Evolutionary conservation across 2,329 filamentous ascomycete species (phyloP), one percentile per base, ranked within the genome.

Genomic region (Pseudogymnoascus verrucosus): DNA sequence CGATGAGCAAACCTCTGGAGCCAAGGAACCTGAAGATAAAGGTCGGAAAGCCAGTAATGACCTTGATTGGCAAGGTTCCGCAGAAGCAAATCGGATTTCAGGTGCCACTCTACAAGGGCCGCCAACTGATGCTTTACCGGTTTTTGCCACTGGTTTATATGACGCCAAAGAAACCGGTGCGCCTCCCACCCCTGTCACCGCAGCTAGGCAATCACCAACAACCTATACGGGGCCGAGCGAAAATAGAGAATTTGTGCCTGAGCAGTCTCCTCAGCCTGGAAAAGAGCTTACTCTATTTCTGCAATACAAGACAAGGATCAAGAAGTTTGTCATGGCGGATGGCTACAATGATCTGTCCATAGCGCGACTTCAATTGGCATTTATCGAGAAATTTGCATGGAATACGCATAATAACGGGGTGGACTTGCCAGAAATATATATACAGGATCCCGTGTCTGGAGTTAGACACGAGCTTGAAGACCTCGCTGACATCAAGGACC

Each of bases 371-470:
- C 93, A 99, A 74, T 82, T 99, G 28, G 93, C 95, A 0, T 99
- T 99, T 70, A 99, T 99, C 69, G 95, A 99, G 69, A 99, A 97
- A 74, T 99, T 99, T 73, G 95, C 93, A 0, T 99, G 96, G 93
- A 98, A 96, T 70, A 97, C 93, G 0, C 93, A 98, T 70, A 89
- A 91, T 65, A 96, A 97, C 71, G 95, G 95, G 6, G 85, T 87
- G 12, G 95, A 99, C 73, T 78, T 99, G 54, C 95, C 95, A 0
- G 95, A 99, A 70, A 98, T 99, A 14, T 97, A 99, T 74, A 95
- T 99, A 14, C 95, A 99, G 74, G 95, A 99, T 74, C 89, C 93
- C 0, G 84, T 97, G 2, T 98, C 95, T 7, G 95, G 95, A 0
- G 90, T 99, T n/a, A 89, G 95, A 14, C 93, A 99, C 74, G 95